phyloP scores from a whole-genome alignment of 2,329 filamentous ascomycete genomes.

The Sphaerostilbella broomeana region DNA sequence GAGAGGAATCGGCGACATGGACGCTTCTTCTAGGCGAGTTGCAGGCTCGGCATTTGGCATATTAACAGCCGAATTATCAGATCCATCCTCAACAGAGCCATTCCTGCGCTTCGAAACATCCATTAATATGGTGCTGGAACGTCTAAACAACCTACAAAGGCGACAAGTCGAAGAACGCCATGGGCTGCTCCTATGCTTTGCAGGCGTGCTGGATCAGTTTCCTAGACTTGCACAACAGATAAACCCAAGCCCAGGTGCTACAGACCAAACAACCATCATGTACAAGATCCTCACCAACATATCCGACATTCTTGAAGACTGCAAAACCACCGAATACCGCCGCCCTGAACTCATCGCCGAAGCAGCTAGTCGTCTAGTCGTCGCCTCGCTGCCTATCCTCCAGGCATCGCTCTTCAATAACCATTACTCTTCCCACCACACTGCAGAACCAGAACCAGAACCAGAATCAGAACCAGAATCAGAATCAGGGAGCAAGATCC shows the following conservation, averaged over 20 bases:
- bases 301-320: constrained; percentile 34
- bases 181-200: constrained; percentile 57
- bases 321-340: constrained; percentile 40
- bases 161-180: constrained; percentile 65
- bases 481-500: constrained; percentile 19
- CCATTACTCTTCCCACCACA: constrained; percentile 1
- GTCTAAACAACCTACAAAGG: constrained; percentile 38
- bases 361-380: constrained; percentile 51
- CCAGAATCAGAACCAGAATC: too few species aligned
- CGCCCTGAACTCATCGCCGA: constrained; percentile 60
- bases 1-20: constrained; percentile 79
- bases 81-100: constrained; percentile 15
- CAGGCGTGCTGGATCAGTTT: constrained; percentile 47
- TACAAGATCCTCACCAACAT: constrained; percentile 24
- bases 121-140: constrained; percentile 36
- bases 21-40: constrained; percentile 64
- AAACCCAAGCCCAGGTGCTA: not conserved
- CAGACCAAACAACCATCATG: constrained; percentile 16
- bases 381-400: constrained; percentile 44
- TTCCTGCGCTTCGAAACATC: constrained; percentile 27
- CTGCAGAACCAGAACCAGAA: too few species aligned
- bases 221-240: constrained; percentile 26
- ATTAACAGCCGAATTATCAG: constrained; percentile 40
- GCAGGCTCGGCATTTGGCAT: constrained; percentile 64
- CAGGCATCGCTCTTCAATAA: constrained; percentile 28